These are phyloP conservation scores for Apiospora koreana DNA, from an alignment of 2,329 filamentous ascomycete genomes.

Conservation along the genomic window DNA sequence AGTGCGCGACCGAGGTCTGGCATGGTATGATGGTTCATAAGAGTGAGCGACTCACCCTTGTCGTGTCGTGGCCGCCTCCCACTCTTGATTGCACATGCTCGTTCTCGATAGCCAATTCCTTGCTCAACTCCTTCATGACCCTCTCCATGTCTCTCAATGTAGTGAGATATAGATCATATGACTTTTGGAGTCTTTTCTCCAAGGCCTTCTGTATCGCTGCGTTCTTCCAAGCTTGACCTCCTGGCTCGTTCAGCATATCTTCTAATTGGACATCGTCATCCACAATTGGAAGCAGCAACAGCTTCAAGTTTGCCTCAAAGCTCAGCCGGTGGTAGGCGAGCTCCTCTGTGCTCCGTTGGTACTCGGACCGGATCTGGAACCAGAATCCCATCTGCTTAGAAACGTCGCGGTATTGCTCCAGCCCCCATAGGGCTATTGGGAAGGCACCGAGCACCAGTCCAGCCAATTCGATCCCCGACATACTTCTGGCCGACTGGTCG, in stretches of 20 bases:
- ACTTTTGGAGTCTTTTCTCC: slow-evolving; percentile 12
- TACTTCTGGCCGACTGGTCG: not conserved
- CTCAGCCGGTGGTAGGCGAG: slow-evolving; percentile 18
- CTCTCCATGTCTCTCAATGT: slow-evolving; percentile 12
- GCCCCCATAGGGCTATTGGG: slow-evolving; percentile 21
- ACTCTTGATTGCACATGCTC: not conserved
- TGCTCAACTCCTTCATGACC: slow-evolving; percentile 12
- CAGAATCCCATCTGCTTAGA: slow-evolving; percentile 19
- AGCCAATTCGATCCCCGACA: slow-evolving; percentile 26
- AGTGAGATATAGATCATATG: slow-evolving; percentile 9
- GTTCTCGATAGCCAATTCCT: slow-evolving; percentile 12
- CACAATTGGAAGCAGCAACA: slow-evolving; percentile 22
- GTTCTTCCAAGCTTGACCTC: slow-evolving; percentile 13
- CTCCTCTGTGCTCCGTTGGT: slow-evolving; percentile 18
- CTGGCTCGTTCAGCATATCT: not conserved
- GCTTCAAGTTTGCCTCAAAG: slow-evolving; percentile 20
- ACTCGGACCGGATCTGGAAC: slow-evolving; percentile 21
- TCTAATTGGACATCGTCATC: not conserved
- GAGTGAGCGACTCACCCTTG: not conserved
- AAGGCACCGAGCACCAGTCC: slow-evolving; percentile 25
- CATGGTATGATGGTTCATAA: no score
- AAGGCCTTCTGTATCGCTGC: not conserved
- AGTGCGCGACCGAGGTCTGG: no score
- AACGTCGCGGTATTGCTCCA: slow-evolving; percentile 22
- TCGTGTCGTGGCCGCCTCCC: not conserved